Percentiles rank a stretch among this genome's conserved stretches.
phyloP scores from a whole-genome alignment of 805 yeast species.

The Monosporozyma aerobia region DNA sequence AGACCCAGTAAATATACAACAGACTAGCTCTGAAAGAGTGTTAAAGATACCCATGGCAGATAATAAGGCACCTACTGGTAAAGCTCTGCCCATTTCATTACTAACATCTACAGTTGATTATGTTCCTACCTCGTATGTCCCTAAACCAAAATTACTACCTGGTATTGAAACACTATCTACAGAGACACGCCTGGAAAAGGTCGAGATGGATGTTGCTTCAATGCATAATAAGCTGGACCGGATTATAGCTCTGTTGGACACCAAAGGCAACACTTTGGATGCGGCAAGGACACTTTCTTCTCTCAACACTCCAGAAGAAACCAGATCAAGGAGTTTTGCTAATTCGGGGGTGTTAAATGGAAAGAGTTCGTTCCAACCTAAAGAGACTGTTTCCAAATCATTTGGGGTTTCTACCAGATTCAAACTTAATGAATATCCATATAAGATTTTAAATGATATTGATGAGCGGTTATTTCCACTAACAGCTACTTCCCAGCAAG shows the following conservation, averaged over 20 bases:
- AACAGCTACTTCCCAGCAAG: constrained; percentile 21
- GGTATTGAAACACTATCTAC: neutral
- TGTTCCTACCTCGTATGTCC: neutral
- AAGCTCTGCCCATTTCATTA: neutral
- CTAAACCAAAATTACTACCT: neutral
- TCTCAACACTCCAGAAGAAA: constrained; percentile 8
- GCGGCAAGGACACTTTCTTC: neutral
- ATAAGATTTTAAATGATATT: constrained; percentile 30
- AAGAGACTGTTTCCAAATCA: neutral
- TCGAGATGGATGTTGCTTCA: constrained; percentile 21
- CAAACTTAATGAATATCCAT: constrained; percentile 31
- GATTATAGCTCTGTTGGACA: constrained; percentile 6
- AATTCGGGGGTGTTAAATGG: neutral
- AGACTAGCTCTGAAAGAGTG: neutral
- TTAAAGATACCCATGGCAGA: neutral
- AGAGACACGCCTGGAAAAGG: constrained; percentile 13
- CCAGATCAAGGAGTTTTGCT: too few species aligned
- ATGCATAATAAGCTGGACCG: constrained; percentile 17
- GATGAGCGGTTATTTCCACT: constrained; percentile 34
- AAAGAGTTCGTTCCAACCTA: neutral
- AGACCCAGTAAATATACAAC: neutral
- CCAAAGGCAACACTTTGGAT: neutral
- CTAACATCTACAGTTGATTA: neutral
- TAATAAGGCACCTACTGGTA: neutral
- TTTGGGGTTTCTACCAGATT: constrained; percentile 3